These are phyloP conservation scores for Cruciata laevipes DNA, from an alignment of 257 asterid genomes.

Conservation along the genomic window DNA sequence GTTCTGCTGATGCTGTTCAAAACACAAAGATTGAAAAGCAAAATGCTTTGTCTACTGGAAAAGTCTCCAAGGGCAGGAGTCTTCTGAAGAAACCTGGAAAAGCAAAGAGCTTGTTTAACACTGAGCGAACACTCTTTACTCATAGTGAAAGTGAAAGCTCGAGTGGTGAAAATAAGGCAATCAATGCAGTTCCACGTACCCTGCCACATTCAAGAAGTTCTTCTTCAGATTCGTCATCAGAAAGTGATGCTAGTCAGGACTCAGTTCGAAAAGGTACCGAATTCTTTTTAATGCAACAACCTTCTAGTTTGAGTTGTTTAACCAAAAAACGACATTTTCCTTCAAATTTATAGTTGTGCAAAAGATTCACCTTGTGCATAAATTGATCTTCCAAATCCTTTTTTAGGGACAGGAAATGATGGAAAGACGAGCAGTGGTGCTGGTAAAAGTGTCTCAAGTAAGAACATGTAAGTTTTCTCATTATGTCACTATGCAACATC, in stretches of 20 bases:
- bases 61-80: conserved; percentile 11
- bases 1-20: conserved; percentile 22
- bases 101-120: conserved; percentile 33
- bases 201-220: conserved; percentile 46
- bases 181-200: conserved; percentile 37
- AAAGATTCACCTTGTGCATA: background rate
- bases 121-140: conserved; percentile 37
- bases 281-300: background rate
- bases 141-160: conserved; percentile 60
- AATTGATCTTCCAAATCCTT: conserved; percentile 4
- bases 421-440: conserved; percentile 20
- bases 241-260: conserved; percentile 45
- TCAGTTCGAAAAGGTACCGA: conserved; percentile 44
- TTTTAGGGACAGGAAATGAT: conserved; percentile 29
- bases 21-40: conserved; percentile 23
- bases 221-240: conserved; percentile 44
- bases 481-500: too few relatives aligned
- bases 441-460: conserved; percentile 18
- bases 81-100: conserved; percentile 24
- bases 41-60: conserved; percentile 17
- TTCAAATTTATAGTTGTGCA: background rate
- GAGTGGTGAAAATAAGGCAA: conserved; percentile 36
- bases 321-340: background rate
- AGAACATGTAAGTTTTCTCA: conserved; percentile 43
- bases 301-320: background rate